Conservation (phyloP, 73 alveolate species). For the Halteria grandinella region DNA sequence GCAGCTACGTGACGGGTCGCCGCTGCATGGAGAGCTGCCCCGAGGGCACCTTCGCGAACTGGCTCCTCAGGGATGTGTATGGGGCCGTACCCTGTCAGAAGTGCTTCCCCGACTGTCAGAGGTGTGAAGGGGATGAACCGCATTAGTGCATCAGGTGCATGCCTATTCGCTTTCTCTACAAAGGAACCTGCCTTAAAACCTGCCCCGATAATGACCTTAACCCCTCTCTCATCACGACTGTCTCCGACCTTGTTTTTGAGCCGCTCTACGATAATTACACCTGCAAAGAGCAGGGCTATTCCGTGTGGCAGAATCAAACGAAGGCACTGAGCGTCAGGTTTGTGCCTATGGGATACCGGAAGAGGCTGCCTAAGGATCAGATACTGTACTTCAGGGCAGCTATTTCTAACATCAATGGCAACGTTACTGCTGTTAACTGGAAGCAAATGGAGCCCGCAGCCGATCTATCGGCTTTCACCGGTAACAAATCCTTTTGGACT, state of each 20-base stretch:
- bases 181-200: conserved; percentile 13
- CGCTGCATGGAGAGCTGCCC: conserved; percentile 37
- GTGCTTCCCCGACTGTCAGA: conserved; percentile 36
- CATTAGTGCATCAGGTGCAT: background rate
- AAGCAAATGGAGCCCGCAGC: conserved; percentile 42
- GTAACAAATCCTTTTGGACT: background rate
- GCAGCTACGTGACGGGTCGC: background rate
- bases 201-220: conserved; percentile 47
- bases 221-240: background rate
- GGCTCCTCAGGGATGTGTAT: background rate
- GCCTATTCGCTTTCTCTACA: conserved; percentile 13
- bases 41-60: conserved; percentile 25
- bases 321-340: background rate
- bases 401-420: background rate
- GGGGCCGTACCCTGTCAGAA: conserved; percentile 40
- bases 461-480: background rate
- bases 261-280: conserved; percentile 23
- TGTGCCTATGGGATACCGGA: conserved; percentile 25
- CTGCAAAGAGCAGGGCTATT: background rate
- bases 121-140: conserved; percentile 18
- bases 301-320: background rate
- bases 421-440: background rate
- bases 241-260: background rate
- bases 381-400: conserved; percentile 7
- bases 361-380: conserved; percentile 41